Conservation (phyloP, 768 basidiomycete genomes). For the Fomitopsis pulvina region DNA sequence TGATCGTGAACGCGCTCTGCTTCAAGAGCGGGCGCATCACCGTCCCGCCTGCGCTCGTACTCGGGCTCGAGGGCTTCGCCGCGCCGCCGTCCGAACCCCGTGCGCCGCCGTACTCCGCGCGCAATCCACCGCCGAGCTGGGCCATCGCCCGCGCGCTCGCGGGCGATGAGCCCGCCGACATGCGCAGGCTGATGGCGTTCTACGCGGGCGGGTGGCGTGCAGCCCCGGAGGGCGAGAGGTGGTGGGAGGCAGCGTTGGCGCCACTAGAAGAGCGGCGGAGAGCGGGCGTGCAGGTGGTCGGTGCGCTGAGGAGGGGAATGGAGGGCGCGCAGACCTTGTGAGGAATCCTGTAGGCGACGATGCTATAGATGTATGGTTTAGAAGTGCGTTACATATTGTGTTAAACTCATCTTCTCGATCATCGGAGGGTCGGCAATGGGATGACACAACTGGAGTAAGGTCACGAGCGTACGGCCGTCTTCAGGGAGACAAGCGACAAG, state of each 20-base stretch:
- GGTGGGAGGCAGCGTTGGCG: conserved; percentile 62
- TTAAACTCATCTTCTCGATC: background rate
- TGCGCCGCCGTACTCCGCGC: conserved; percentile 27
- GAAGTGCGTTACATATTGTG: background rate
- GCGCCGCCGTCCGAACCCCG: conserved; percentile 17
- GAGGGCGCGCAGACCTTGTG: conserved; percentile 16
- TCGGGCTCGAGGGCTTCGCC: conserved; percentile 54
- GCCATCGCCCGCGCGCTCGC: conserved; percentile 18
- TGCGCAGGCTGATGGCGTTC: conserved; percentile 38
- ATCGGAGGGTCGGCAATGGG: background rate
- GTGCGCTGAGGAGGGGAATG: conserved; percentile 25
- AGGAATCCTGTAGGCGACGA: background rate
- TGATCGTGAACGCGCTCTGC: conserved; percentile 56
- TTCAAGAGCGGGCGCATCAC: conserved; percentile 71
- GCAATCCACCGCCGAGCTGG: conserved; percentile 47
- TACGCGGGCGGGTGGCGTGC: conserved; percentile 56
- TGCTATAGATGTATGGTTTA: background rate
- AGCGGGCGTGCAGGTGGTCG: conserved; percentile 17
- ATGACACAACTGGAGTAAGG: background rate
- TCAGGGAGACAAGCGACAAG: background rate
- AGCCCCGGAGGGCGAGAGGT: conserved; percentile 49
- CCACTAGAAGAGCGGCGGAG: conserved; percentile 26
- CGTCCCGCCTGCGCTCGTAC: conserved; percentile 57
- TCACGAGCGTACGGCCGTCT: background rate
- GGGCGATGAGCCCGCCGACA: conserved; percentile 23